These are phyloP conservation scores for Podaxis mareebaensis DNA, from an alignment of 768 basidiomycete genomes.

Conservation along the genomic window DNA sequence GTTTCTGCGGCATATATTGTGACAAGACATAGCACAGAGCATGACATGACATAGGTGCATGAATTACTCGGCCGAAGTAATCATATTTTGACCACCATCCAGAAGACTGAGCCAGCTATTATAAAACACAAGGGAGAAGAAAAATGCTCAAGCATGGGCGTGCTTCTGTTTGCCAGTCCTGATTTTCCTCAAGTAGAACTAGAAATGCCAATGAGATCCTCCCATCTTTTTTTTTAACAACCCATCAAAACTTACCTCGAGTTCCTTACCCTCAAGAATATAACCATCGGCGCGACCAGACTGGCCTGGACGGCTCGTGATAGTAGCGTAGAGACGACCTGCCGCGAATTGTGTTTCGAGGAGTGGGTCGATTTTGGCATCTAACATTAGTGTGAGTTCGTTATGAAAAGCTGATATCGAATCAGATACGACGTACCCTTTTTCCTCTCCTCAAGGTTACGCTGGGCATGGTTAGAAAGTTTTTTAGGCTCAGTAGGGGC, in stretches of 20 bases:
- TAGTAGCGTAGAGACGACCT: constrained; percentile 91
- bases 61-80: constrained; percentile 6
- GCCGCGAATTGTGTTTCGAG: constrained; percentile 90
- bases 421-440: constrained; percentile 57
- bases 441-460: constrained; percentile 85
- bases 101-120: constrained; percentile 15
- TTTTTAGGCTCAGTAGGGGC: constrained; percentile 64
- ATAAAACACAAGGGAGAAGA: constrained; percentile 16
- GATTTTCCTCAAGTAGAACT: constrained; percentile 96
- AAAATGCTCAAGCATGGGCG: constrained; percentile 48
- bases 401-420: background rate
- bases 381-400: constrained; percentile 35
- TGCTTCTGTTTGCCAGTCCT: constrained; percentile 96
- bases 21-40: constrained; percentile 6
- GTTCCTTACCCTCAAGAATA: constrained; percentile 96
- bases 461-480: constrained; percentile 88
- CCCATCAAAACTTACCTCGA: constrained; percentile 65
- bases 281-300: constrained; percentile 97
- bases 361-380: constrained; percentile 88
- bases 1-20: constrained; percentile 15
- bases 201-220: constrained; percentile 7
- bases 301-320: constrained; percentile 96
- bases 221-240: too few species aligned
- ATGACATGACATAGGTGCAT: constrained; percentile 10
- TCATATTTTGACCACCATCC: constrained; percentile 22